Conservation (phyloP, 257 asterid species). For the Lantana camara region DNA sequence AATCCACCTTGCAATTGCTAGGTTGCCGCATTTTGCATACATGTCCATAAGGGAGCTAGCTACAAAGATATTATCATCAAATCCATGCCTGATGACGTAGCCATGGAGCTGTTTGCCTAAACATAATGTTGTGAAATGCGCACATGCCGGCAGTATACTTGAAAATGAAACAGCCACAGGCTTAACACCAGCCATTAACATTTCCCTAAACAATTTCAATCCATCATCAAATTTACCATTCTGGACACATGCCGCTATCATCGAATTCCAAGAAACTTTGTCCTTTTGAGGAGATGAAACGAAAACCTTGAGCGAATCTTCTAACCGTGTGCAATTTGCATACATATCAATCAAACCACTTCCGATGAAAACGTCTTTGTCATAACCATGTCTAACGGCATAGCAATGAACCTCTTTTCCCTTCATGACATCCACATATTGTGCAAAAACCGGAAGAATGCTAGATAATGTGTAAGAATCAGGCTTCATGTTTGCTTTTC, state of each 20-base stretch:
- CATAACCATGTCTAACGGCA: constrained; percentile 63
- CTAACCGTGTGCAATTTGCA: constrained; percentile 66
- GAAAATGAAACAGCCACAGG: constrained; percentile 83
- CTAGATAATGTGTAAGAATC: constrained; percentile 79
- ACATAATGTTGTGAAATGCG: constrained; percentile 61
- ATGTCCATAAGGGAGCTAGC: constrained; percentile 86
- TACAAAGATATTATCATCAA: constrained; percentile 59
- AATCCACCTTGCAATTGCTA: constrained; percentile 57
- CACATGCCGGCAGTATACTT: constrained; percentile 90
- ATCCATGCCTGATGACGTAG: constrained; percentile 58
- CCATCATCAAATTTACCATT: constrained; percentile 80
- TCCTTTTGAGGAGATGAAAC: constrained; percentile 53
- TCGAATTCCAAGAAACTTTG: constrained; percentile 78
- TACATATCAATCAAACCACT: constrained; percentile 96
- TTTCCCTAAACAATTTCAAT: constrained; percentile 65
- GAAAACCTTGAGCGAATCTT: constrained; percentile 68
- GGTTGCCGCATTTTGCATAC: constrained; percentile 91
- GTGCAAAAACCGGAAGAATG: constrained; percentile 67
- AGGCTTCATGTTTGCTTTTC: constrained; percentile 57
- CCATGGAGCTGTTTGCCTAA: constrained; percentile 92
- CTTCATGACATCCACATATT: constrained; percentile 52
- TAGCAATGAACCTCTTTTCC: constrained; percentile 93
- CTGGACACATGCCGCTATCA: constrained; percentile 78
- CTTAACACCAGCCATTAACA: constrained; percentile 56
- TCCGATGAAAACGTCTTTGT: constrained; percentile 59